Evolutionary conservation across 495 filamentous ascomycete species (phyloP), one percentile per base, ranked within the genome.

Genomic region (Talaromyces proteolyticus): DNA sequence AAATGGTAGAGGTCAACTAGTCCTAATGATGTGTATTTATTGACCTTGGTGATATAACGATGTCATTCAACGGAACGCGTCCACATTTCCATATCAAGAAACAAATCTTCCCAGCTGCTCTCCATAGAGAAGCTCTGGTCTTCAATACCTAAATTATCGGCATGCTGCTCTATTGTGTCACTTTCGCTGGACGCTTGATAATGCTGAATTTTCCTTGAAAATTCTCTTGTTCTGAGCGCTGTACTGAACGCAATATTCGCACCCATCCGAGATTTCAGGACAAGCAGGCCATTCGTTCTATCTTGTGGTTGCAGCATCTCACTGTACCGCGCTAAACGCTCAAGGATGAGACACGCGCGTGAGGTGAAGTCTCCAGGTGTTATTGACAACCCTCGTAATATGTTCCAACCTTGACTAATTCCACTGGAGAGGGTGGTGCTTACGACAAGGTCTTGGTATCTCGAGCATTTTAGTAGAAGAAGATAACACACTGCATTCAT

Each of bases 341-440:
- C 47, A 2, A 38, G 8, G 4, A 39, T 20, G 7, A 14, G 10
- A 25, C 20, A 23, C 3, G 36, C 34, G 3, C 47, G 47, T 4
- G 21, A 3, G 3, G 40, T 41, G 34, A 49, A 49, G 14, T 49
- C 47, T 19, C 14, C 25, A 16, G 36, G 12, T 5, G 18, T 34
- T 16, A 24, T 23, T 22, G 18, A 29, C 2, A 49, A 24, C 8
- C 11, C 20, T 12, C 47, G 18, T 10, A 23, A 16, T 2, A 40
- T 11, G 39, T 41, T 36, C 47, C 47, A 49, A 17, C 47, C 47
- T 12, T 49, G 47, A 8, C 47, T 29, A 14, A 49, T 41, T 11
- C 25, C 36, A 29, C 14, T 23, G 22, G 29, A 21, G 24, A 41
- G 10, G 6, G 20, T 19, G 40, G 6, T 26, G 16, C 40, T 23